Base-by-base conservation (phyloP, 805 yeast species). In the Saturnispora serradocipensis region DNA sequence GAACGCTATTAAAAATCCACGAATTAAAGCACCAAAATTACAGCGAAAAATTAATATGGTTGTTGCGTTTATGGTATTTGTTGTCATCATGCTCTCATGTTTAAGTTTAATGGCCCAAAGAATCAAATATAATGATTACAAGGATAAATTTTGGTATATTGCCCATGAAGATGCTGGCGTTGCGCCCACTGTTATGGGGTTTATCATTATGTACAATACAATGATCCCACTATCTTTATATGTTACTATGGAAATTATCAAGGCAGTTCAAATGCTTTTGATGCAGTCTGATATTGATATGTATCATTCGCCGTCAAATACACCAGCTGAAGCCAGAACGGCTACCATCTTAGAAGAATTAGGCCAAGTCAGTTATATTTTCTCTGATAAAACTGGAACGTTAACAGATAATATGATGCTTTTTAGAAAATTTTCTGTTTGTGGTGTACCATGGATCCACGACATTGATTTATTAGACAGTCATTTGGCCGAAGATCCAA, bases 361-460 rank as follows among this genome's bases (percentile, higher is more conserved):
- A 59, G 99, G 99, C 2, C 99, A 93, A 65, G 97, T 95, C 1
- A 84, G 96, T 46, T 90, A 91, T 63, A 77, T 93, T 3, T 93
- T 93, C 65, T 86, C 96, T 54, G 99, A 93, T 67, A 93, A 93
- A 66, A 93, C 99, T 0, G 99, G 99, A 9, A 93, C 99, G 0
- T 74, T 93, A 54, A 93, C 99, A 0, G 98, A 93, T 60, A 93
- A 93, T 64, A 70, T 83, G 59, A 93, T 93, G 99, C 70, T 91
- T 27, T 93, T 93, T 66, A 75, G 97, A 45, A 90, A 90, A 62
- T 78, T 91, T 58, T 80, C 95, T 9, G 83, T 93, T 5, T 84
- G 86, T 49, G 99, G 99, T 2, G 75, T 84, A 3, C 81, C 95
- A 5, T 93, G 97, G 97, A 62, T 81, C 9, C 99, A 93, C 66